A percentile compares a stretch with the other conserved stretches of the same genome.
These are phyloP conservation scores for Epichloe typhina DNA, from an alignment of 2,329 filamentous ascomycete species.

Conservation along the genomic window DNA sequence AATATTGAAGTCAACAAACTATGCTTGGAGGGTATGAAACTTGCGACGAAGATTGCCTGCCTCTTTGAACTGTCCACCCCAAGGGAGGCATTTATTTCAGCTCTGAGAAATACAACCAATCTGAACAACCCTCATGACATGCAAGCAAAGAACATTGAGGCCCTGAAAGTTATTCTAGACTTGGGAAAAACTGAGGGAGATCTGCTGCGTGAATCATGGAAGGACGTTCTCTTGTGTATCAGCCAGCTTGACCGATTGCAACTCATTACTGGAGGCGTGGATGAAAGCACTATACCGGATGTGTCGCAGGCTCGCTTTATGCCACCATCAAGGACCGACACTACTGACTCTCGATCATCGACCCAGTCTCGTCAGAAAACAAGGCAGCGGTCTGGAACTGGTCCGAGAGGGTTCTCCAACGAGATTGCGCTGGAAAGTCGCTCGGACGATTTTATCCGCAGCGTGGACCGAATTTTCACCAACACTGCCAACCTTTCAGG, in stretches of 20 bases:
- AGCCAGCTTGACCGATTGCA: slow-evolving; percentile 93
- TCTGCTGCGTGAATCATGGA: slow-evolving; percentile 78
- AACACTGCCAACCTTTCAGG: slow-evolving; percentile 88
- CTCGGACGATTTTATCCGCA: slow-evolving; percentile 83
- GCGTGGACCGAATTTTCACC: slow-evolving; percentile 91
- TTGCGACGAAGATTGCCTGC: slow-evolving; percentile 87
- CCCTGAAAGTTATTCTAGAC: slow-evolving; percentile 80
- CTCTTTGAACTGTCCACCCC: slow-evolving; percentile 89
- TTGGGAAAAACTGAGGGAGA: slow-evolving; percentile 90
- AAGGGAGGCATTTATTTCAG: slow-evolving; percentile 86
- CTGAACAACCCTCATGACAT: slow-evolving; percentile 93
- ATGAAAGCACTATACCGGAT: slow-evolving; percentile 84
- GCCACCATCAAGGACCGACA: slow-evolving; percentile 41
- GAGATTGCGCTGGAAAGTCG: slow-evolving; percentile 87
- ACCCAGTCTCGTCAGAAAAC: slow-evolving; percentile 40
- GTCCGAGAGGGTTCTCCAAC: slow-evolving; percentile 51
- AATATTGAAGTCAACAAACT: slow-evolving; percentile 85
- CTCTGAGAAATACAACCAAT: slow-evolving; percentile 86
- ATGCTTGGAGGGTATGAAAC: slow-evolving; percentile 89
- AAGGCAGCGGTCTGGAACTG: slow-evolving; percentile 40
- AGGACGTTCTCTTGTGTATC: slow-evolving; percentile 87
- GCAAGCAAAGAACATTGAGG: slow-evolving; percentile 91
- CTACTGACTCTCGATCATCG: slow-evolving; percentile 49
- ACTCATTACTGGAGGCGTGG: slow-evolving; percentile 85
- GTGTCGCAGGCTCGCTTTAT: slow-evolving; percentile 72